Evolutionary conservation across 306 rosid species (phyloP).

Genomic region (Acmispon strigosus): DNA sequence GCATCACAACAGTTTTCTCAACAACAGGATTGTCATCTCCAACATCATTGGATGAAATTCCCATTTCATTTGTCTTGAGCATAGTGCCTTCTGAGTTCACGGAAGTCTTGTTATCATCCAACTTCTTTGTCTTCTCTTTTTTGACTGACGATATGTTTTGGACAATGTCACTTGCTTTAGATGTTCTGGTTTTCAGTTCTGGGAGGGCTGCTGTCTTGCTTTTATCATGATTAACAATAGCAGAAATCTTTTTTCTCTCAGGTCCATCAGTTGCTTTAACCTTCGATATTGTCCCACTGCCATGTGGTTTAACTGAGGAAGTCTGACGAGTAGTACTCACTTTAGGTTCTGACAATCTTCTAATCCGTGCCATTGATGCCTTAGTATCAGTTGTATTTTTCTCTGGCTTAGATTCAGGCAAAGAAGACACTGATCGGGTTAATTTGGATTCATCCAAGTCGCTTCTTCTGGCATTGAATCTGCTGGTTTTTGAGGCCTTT

Average conservation of each 20-base stretch:
- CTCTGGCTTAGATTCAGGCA: constrained; percentile 73
- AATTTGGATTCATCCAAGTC: constrained; percentile 51
- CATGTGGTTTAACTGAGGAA: constrained; percentile 44
- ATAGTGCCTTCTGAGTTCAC: constrained; percentile 35
- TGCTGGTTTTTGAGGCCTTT: constrained; percentile 62
- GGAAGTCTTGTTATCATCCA: constrained; percentile 36
- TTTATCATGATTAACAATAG: constrained; percentile 69
- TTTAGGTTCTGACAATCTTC: constrained; percentile 95
- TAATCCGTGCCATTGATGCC: constrained; percentile 69
- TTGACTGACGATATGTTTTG: constrained; percentile 40
- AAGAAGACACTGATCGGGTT: constrained; percentile 65
- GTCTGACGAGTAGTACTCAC: constrained; percentile 39
- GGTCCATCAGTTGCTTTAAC: constrained; percentile 47
- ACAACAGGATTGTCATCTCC: constrained; percentile 63
- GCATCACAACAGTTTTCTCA: constrained; percentile 85
- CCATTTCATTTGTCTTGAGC: constrained; percentile 35
- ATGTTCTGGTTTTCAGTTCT: constrained; percentile 80
- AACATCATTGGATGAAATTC: constrained; percentile 35
- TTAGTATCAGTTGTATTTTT: constrained; percentile 52
- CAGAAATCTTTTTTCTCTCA: constrained; percentile 76
- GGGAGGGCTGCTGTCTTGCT: constrained; percentile 87
- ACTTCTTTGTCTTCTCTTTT: constrained; percentile 45
- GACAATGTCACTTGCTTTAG: constrained; percentile 47
- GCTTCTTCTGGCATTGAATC: constrained; percentile 47
- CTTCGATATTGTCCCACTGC: constrained; percentile 35